These are phyloP conservation scores for Triglochin maritima DNA, from an alignment of 106 monocot genomes.

Conservation along the genomic window DNA sequence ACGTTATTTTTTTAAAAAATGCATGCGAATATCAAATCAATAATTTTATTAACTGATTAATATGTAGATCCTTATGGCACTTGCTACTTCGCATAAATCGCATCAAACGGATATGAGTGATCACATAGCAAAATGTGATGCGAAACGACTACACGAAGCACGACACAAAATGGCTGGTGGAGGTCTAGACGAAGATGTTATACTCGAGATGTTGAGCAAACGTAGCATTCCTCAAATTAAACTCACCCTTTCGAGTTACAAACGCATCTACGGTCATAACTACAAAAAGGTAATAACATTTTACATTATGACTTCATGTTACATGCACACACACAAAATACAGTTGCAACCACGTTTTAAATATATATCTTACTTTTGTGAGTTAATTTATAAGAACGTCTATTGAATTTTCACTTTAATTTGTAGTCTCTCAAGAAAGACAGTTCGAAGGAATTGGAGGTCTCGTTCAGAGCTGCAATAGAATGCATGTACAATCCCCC, in stretches of 20 bases:
- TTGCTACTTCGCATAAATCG: slow-evolving; percentile 37
- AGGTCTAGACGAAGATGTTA: slow-evolving; percentile 23
- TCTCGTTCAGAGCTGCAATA: slow-evolving; percentile 31
- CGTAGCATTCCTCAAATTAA: slow-evolving; percentile 44
- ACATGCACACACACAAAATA: background rate
- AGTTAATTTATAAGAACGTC: background rate
- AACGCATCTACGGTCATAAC: slow-evolving; percentile 35
- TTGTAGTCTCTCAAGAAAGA: slow-evolving; percentile 30
- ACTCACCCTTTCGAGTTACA: slow-evolving; percentile 32
- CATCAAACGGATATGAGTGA: slow-evolving; percentile 28
- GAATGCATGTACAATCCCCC: slow-evolving; percentile 31
- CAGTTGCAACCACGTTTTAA: background rate
- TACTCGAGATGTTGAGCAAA: slow-evolving; percentile 49
- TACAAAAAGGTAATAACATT: slow-evolving; percentile 30
- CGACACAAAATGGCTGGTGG: slow-evolving; percentile 12
- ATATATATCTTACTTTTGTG: too few relatives aligned
- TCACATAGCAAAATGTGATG: slow-evolving; percentile 52
- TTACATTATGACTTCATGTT: background rate
- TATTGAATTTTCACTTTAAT: background rate
- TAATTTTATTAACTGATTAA: too few relatives aligned
- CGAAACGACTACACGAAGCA: slow-evolving; percentile 37
- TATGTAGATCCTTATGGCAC: slow-evolving; percentile 24
- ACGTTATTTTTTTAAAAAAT: too few relatives aligned
- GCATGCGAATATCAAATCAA: too few relatives aligned
- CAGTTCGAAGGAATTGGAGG: slow-evolving; percentile 26